Conservation (phyloP, 164 flowering plant species). For the Vitis rotundifolia region DNA sequence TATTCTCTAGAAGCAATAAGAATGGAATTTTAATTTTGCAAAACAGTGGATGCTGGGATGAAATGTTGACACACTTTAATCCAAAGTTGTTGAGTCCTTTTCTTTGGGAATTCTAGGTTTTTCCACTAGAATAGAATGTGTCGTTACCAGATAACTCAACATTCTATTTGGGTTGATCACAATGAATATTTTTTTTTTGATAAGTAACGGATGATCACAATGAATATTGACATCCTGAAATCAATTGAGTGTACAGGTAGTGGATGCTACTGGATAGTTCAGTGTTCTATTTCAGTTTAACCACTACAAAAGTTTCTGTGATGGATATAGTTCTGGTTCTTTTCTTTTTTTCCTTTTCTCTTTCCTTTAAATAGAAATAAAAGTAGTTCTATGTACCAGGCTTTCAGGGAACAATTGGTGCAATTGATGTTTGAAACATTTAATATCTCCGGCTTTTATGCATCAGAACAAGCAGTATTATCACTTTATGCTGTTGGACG, state of each 20-base stretch:
- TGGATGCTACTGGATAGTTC: neutral
- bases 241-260: no score
- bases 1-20: no score
- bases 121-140: neutral
- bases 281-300: neutral
- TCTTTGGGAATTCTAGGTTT: neutral
- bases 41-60: no score
- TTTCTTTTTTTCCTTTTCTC: no score
- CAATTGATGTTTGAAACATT: conserved; percentile 99
- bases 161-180: no score
- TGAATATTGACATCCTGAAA: no score
- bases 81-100: neutral
- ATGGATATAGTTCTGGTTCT: neutral
- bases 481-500: conserved; percentile 99
- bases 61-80: no score
- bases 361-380: neutral
- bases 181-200: no score
- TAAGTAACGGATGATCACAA: no score
- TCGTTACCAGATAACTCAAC: no score
- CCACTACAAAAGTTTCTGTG: neutral
- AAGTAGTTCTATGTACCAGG: conserved; percentile 40
- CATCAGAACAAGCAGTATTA: conserved; percentile 97
- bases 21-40: no score
- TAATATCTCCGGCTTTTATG: conserved; percentile 94
- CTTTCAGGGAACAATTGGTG: conserved; percentile 87